Conservation (phyloP, 169 alveolate genomes). For the Plasmodium chabaudi region DNA sequence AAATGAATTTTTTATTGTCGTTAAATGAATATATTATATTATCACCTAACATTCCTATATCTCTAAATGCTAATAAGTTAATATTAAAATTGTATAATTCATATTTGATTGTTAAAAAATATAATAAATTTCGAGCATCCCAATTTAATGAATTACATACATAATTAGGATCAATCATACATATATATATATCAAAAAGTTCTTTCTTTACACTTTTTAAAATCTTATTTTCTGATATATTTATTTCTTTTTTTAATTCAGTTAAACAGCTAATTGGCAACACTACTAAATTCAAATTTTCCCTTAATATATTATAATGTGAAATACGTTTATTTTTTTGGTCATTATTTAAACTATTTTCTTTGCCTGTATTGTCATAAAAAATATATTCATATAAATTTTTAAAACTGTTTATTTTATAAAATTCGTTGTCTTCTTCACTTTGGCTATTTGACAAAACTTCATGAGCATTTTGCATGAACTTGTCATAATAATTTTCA, state of each 20-base stretch:
- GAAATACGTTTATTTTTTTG: neutral
- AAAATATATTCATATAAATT: conserved; percentile 9
- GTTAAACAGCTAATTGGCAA: conserved; percentile 47
- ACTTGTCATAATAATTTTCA: neutral
- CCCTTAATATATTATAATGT: neutral
- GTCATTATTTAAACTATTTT: neutral
- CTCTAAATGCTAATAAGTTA: conserved; percentile 47
- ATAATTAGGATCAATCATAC: conserved; percentile 52
- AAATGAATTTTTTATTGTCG: neutral
- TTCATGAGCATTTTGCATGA: neutral
- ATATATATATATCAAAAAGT: conserved; percentile 42
- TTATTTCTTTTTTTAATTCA: conserved; percentile 60
- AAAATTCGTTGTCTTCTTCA: conserved; percentile 1
- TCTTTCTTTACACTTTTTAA: conserved; percentile 39
- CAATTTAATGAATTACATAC: conserved; percentile 18
- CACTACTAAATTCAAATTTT: conserved; percentile 5
- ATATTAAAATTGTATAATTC: conserved; percentile 47
- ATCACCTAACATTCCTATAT: conserved; percentile 9
- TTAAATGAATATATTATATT: neutral
- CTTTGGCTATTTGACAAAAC: neutral
- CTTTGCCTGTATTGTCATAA: neutral
- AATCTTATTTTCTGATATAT: conserved; percentile 41
- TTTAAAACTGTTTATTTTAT: conserved; percentile 13
- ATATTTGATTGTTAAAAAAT: conserved; percentile 53
- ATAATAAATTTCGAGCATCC: conserved; percentile 64